These are phyloP conservation scores for Balansia obtecta DNA, from an alignment of 2,329 filamentous ascomycete species.

Conservation along the genomic window DNA sequence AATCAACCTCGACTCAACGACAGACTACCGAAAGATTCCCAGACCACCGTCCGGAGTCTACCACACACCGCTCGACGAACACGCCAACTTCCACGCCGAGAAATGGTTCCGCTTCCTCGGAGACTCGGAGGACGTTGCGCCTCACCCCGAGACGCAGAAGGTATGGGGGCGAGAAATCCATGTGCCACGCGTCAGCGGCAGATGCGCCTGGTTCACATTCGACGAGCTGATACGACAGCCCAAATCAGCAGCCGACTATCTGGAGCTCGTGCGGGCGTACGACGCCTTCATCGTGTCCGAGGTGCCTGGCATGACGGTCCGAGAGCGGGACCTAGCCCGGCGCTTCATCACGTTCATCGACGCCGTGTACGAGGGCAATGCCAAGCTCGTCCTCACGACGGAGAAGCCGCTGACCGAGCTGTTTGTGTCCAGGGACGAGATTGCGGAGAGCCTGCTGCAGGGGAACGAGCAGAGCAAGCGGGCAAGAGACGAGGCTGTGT, in stretches of 20 bases:
- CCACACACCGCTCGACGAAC: constrained; percentile 71
- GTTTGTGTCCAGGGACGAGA: constrained; percentile 65
- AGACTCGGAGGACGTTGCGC: constrained; percentile 61
- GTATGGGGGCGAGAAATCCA: constrained; percentile 90
- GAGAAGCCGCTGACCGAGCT: constrained; percentile 75
- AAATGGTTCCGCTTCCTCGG: constrained; percentile 95
- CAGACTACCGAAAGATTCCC: constrained; percentile 95
- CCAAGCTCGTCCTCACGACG: constrained; percentile 90
- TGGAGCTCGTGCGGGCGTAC: constrained; percentile 82
- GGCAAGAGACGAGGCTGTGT: neutral
- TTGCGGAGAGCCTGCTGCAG: constrained; percentile 43
- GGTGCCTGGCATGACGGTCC: constrained; percentile 82
- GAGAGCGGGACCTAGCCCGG: constrained; percentile 73
- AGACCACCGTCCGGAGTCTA: constrained; percentile 89
- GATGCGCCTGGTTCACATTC: constrained; percentile 84
- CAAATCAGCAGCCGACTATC: constrained; percentile 86
- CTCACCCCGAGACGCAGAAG: constrained; percentile 64
- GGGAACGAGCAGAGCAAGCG: constrained; percentile 27
- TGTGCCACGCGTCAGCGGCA: constrained; percentile 78
- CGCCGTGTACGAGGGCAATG: constrained; percentile 82
- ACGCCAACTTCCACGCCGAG: constrained; percentile 69
- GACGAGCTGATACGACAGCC: constrained; percentile 80
- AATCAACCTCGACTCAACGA: constrained; percentile 88
- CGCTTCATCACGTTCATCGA: constrained; percentile 98
- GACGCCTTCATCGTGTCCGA: constrained; percentile 87